These are phyloP conservation scores for Phytophthora fragariae DNA, from an alignment of 352 stramenopile species.

Conservation along the genomic window DNA sequence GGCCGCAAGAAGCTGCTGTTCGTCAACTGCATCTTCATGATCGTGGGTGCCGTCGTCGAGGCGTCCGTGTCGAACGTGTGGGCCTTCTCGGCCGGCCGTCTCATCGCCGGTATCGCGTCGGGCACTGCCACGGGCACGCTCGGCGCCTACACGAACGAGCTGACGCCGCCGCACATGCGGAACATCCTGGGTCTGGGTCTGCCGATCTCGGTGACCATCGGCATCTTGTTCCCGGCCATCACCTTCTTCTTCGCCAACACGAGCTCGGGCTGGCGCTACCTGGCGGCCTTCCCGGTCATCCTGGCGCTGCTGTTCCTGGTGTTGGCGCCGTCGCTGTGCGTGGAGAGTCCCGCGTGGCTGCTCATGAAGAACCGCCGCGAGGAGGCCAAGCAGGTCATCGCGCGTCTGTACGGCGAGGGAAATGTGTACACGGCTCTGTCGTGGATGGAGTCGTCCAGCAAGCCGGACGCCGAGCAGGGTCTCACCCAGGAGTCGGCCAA, in stretches of 20 bases:
- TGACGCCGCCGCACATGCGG: too few species aligned
- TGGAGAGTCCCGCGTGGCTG: constrained; percentile 48
- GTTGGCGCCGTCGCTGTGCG: constrained; percentile 46
- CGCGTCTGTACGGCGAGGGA: constrained; percentile 35
- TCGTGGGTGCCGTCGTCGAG: constrained; percentile 38
- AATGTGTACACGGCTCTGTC: constrained; percentile 36
- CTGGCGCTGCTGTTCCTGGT: constrained; percentile 45
- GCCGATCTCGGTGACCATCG: too few species aligned
- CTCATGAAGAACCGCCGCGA: constrained; percentile 15
- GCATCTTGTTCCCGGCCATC: too few species aligned
- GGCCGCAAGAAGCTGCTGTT: constrained; percentile 39
- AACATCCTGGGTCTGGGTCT: too few species aligned
- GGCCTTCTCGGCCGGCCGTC: constrained; percentile 27
- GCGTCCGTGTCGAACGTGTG: constrained; percentile 25
- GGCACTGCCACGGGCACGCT: constrained; percentile 21
- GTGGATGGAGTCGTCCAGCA: constrained; percentile 31
- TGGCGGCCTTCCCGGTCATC: not conserved
- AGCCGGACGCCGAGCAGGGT: constrained; percentile 24
- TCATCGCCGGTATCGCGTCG: constrained; percentile 19
- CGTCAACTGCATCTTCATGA: constrained; percentile 44
- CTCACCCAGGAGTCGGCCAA: constrained; percentile 22
- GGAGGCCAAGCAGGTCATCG: constrained; percentile 29
- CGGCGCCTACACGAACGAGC: constrained; percentile 16
- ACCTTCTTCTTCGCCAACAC: too few species aligned
- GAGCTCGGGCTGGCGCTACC: too few species aligned